Base-by-base conservation (phyloP, 2,329 filamentous ascomycete species). In the Atkinsonella texensis region DNA sequence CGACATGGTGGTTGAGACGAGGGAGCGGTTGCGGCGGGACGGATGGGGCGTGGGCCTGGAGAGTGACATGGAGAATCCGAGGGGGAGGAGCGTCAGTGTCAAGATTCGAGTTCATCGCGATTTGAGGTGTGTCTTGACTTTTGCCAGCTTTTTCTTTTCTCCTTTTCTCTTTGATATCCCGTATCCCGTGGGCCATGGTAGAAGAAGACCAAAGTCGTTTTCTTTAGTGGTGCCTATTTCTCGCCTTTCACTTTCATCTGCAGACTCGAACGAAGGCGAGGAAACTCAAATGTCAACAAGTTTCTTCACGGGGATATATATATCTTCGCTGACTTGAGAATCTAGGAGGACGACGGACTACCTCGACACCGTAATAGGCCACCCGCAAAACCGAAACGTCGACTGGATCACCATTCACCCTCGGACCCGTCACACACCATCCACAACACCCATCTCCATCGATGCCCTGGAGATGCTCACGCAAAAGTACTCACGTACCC, bases 331-430 rank as follows among this genome's bases (percentile, higher is more conserved):
- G 17, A 46, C 28, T n/a, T 31, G 23, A 32, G 13, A 18, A 33
- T 4, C 35, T 49, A 75, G 74, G 46, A 72, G 68, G 63, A 80
- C 78, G 4, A 72, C 83, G 51, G 76, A 81, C 59, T 86, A 83
- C 59, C 72, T 87, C 50, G 73, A 75, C 51, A 78, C 77, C 0
- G 79, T 87, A 9, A 70, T 85, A 46, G 75, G 74, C 1, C 74
- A 79, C 53, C 63, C 70, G 4, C 66, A 71, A 33, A 62, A 71
- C 54, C 69, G 75, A 10, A 71, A 77, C 32, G 75, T 84, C 49
- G 82, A 86, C 69, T 87, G 81, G 70, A 70, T 87, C 51, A 86
- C 83, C 39, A 81, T 87, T 51, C 84, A 87, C 63, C 83, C 82
- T 3, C 74, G 84, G n/a, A 79, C 76, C 45, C 71, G 78, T 39